A percentile compares a stretch with the other conserved stretches of the same genome.
Evolutionary conservation across 2,329 filamentous ascomycete species (phyloP).

Genomic region (Thermoascus crustaceus): DNA sequence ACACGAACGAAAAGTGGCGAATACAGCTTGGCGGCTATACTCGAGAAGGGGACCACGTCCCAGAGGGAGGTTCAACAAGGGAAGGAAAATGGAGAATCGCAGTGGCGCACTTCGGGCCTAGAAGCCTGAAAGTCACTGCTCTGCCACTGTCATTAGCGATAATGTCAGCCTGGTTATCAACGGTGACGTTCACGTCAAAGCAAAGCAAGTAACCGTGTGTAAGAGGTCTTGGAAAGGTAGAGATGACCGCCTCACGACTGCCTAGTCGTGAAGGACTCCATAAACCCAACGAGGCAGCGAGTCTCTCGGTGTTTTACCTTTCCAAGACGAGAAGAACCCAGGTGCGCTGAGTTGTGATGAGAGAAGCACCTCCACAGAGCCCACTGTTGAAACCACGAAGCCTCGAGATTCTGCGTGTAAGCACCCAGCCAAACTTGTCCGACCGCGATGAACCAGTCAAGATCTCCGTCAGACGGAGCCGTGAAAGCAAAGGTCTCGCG

Average conservation of each 20-base stretch:
- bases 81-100: constrained; percentile 11
- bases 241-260: constrained; percentile 10
- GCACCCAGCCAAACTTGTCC: constrained; percentile 21
- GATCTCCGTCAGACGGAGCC: constrained; percentile 26
- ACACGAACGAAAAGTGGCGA: constrained; percentile 61
- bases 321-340: constrained; percentile 13
- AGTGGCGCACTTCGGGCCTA: constrained; percentile 15
- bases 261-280: constrained; percentile 9
- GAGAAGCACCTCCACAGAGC: constrained; percentile 9
- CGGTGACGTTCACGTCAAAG: constrained; percentile 5
- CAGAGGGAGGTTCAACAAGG: background rate
- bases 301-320: constrained; percentile 32
- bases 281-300: constrained; percentile 15
- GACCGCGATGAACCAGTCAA: constrained; percentile 34
- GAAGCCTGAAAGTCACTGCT: constrained; percentile 13
- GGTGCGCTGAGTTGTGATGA: constrained; percentile 8
- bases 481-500: constrained; percentile 18
- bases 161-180: constrained; percentile 23
- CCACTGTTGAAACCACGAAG: constrained; percentile 13
- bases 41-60: constrained; percentile 15
- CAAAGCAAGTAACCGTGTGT: constrained; percentile 9
- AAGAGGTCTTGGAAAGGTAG: constrained; percentile 5
- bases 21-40: constrained; percentile 56
- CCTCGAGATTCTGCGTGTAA: constrained; percentile 13
- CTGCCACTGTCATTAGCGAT: constrained; percentile 23